Conservation (phyloP, 306 rosid genomes). For the Notholithocarpus densiflorus region DNA sequence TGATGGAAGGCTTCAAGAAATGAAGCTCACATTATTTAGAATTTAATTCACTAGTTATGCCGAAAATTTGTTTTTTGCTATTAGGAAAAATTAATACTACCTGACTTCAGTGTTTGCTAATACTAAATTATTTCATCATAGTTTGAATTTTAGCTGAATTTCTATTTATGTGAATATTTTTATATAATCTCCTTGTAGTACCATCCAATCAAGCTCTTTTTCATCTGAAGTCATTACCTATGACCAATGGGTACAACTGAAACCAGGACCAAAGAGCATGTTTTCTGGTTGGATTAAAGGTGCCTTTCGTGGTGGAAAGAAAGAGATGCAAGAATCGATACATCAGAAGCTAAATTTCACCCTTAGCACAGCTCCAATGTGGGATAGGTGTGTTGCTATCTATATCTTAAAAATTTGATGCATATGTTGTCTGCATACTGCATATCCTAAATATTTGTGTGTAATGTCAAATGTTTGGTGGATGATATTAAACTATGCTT, state of each 20-base stretch:
- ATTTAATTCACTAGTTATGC: background rate
- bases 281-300: conserved; percentile 73
- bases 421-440: background rate
- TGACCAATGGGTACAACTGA: conserved; percentile 68
- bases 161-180: conserved; percentile 8
- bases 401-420: conserved; percentile 7
- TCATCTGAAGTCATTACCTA: conserved; percentile 72
- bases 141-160: background rate
- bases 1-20: background rate
- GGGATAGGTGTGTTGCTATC: conserved; percentile 79
- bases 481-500: background rate
- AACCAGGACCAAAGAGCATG: conserved; percentile 54
- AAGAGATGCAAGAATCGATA: conserved; percentile 57
- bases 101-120: background rate
- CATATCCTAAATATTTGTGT: background rate
- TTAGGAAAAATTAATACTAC: background rate
- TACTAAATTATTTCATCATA: background rate
- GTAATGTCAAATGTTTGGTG: background rate
- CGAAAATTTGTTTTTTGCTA: background rate
- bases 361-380: conserved; percentile 78
- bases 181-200: conserved; percentile 34
- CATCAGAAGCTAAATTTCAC: conserved; percentile 61
- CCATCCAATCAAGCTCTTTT: conserved; percentile 45
- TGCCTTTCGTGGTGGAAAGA: conserved; percentile 60
- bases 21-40: background rate